Evolutionary conservation across 805 yeast genomes (phyloP), one percentile per base, ranked within the genome.

Genomic region (Suhomyces canberraensis): DNA sequence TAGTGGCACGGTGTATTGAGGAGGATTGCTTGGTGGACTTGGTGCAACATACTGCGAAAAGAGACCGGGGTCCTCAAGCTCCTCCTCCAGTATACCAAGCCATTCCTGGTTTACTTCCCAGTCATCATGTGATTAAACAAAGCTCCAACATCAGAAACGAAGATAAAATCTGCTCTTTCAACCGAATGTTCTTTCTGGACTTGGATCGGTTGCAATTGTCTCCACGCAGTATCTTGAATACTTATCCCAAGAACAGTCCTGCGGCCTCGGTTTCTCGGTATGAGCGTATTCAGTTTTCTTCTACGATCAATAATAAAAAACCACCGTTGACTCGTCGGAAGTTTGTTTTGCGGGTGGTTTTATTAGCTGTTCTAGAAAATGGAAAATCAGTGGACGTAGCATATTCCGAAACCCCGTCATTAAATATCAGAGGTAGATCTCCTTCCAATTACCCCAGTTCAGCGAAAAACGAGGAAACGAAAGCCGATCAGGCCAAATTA

Each of bases 381-480:
- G 47, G 42, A 3, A 29, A 9, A 8, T 34, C 33, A n/a, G 42
- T 50, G 4, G 34, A 28, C 5, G 25, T 55, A n/a, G 56, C 56
- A 3, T 36, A 41, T 9, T 30, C 53, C 1, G 73, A 66, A 49
- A 78, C 85, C 0, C 84, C 84, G 0, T 78, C 83, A 1, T 60
- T 81, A 40, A 66, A 73, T 1, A 75, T 81, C 8, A 61, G 86
- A 42, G 85, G 86, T 2, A 64, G 86, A 50, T 78, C 85, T 0
- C 85, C 86, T 1, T 72, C 84, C 0, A 79, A 75, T 46, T 79
- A 79, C 41, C 26, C 26, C 11, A 24, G n/a, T n/a, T n/a, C n/a
- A n/a, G n/a, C n/a, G n/a, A n/a, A n/a, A n/a, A n/a, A n/a, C n/a
- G n/a, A n/a, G n/a, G n/a, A n/a, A n/a, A n/a, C n/a, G n/a, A n/a